Conservation (phyloP, 176 grass and related monocot genomes). For the Oryza officinalis region DNA sequence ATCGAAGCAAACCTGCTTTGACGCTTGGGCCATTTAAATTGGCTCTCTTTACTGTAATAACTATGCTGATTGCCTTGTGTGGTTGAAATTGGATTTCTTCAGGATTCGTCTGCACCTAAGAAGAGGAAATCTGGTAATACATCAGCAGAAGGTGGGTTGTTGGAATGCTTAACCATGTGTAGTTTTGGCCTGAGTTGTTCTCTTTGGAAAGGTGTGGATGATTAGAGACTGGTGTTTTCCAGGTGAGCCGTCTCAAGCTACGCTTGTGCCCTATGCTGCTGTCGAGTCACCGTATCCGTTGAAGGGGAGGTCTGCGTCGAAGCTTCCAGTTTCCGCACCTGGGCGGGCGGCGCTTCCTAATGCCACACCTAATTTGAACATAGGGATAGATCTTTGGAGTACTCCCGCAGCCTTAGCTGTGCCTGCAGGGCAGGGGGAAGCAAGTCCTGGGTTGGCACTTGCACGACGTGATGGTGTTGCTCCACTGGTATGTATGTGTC, state of each 20-base stretch:
- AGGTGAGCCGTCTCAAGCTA: slow-evolving; percentile 65
- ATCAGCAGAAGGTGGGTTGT: slow-evolving; percentile 56
- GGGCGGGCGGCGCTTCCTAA: slow-evolving; percentile 66
- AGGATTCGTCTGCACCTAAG: slow-evolving; percentile 70
- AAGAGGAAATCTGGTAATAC: slow-evolving; percentile 78
- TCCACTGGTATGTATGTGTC: slow-evolving; percentile 44
- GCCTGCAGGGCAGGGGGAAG: slow-evolving; percentile 48
- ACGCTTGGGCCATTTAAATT: slow-evolving; percentile 38
- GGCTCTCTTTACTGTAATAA: slow-evolving; percentile 30
- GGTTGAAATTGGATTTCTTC: slow-evolving; percentile 41
- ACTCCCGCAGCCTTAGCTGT: slow-evolving; percentile 59
- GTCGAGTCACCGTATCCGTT: slow-evolving; percentile 46
- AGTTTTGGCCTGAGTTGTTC: not conserved
- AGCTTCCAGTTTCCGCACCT: slow-evolving; percentile 95
- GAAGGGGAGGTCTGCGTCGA: slow-evolving; percentile 69
- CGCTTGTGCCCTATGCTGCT: slow-evolving; percentile 36
- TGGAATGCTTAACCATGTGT: slow-evolving; percentile 16
- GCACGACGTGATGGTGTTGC: slow-evolving; percentile 28
- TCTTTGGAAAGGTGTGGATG: not conserved
- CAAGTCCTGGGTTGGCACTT: slow-evolving; percentile 34
- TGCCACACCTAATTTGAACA: slow-evolving; percentile 66
- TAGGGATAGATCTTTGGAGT: slow-evolving; percentile 89
- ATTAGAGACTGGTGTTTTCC: slow-evolving; percentile 31
- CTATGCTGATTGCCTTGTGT: slow-evolving; percentile 33
- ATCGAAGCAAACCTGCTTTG: slow-evolving; percentile 34